phyloP scores from a whole-genome alignment of 768 basidiomycete species.

The Dictyophora rubrovolvata region DNA sequence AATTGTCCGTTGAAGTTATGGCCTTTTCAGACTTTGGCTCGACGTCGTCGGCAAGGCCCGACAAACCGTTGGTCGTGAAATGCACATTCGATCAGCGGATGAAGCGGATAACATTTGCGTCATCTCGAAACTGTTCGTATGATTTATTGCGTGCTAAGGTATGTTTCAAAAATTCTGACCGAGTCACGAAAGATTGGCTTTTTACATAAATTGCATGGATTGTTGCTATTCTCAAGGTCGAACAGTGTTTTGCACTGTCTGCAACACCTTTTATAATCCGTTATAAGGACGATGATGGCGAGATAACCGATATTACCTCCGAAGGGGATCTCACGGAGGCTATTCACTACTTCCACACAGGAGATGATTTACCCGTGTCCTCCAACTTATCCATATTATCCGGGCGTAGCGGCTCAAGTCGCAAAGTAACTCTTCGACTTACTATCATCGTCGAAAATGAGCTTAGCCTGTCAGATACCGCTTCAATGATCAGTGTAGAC shows the following conservation, averaged over 20 bases:
- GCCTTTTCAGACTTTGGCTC: constrained; percentile 9
- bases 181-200: constrained; percentile 6
- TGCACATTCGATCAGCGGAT: constrained; percentile 67
- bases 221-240: constrained; percentile 54
- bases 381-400: constrained; percentile 69
- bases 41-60: constrained; percentile 35
- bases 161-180: constrained; percentile 16
- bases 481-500: constrained; percentile 69
- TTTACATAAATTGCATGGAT: neutral
- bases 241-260: constrained; percentile 71
- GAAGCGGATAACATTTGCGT: constrained; percentile 71
- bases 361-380: constrained; percentile 63
- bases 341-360: constrained; percentile 75
- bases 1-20: neutral
- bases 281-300: constrained; percentile 86
- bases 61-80: constrained; percentile 73
- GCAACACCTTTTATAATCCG: constrained; percentile 61
- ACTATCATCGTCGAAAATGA: constrained; percentile 81
- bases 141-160: constrained; percentile 68
- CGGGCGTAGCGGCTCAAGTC: constrained; percentile 41
- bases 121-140: constrained; percentile 71
- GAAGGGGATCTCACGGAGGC: constrained; percentile 79
- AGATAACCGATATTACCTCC: constrained; percentile 54
- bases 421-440: constrained; percentile 69
- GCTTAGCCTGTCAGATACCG: constrained; percentile 82